Evolutionary conservation across 805 yeast genomes (phyloP).

Genomic region (Yarrowia alimentaria): DNA sequence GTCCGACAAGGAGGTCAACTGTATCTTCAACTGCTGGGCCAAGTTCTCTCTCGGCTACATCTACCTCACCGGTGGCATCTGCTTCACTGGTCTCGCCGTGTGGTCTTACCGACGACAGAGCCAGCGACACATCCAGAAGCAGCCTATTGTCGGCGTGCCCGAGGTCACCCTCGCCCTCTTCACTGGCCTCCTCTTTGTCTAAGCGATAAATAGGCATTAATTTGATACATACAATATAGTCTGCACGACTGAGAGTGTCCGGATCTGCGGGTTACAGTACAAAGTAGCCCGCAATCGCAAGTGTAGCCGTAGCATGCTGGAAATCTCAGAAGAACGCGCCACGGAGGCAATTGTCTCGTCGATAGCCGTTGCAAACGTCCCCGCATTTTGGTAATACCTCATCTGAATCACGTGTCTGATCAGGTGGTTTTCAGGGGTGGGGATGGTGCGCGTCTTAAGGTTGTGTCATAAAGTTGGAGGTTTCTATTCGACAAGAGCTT

Average conservation of each 20-base stretch:
- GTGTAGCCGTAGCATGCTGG: constrained; percentile 22
- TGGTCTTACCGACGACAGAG: constrained; percentile 26
- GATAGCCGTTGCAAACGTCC: no score
- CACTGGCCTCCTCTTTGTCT: constrained; percentile 26
- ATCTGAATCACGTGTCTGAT: no score
- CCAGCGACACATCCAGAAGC: constrained; percentile 20
- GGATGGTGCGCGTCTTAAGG: no score
- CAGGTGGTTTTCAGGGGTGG: no score
- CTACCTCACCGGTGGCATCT: constrained; percentile 19
- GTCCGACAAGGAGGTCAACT: constrained; percentile 22
- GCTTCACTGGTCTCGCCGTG: constrained; percentile 22
- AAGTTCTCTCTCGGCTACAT: constrained; percentile 24
- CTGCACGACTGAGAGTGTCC: constrained; percentile 15
- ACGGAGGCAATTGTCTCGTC: no score
- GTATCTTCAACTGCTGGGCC: constrained; percentile 25
- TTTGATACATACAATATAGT: constrained; percentile 26
- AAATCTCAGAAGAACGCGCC: no score
- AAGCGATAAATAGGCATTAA: constrained; percentile 24
- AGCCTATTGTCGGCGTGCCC: constrained; percentile 18
- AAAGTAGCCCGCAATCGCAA: not conserved
- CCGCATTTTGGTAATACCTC: no score
- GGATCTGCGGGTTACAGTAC: not conserved
- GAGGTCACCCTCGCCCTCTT: constrained; percentile 24
- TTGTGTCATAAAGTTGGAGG: no score
- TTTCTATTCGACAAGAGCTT: no score